Base-by-base conservation (phyloP, 768 basidiomycete species). In the Xanthoconium purpureum region DNA sequence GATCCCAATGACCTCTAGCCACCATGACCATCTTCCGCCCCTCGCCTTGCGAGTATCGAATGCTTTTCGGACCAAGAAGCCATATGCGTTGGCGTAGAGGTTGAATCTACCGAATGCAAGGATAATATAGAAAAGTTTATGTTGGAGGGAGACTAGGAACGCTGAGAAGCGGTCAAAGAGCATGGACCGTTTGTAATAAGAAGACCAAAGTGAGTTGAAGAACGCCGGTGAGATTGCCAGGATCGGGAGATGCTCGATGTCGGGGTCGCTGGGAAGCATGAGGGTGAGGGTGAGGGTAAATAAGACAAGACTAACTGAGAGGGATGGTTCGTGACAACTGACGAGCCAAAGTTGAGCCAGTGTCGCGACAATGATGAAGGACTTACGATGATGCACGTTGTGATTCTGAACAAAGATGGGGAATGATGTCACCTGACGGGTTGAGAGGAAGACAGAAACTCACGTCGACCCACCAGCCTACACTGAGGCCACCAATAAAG, bases 381-480 rank as follows among this genome's bases (percentile, higher is more conserved):
- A 82, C 94, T 78, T 68, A 94, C 94, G 78, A 74, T 98, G 95
- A 75, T 98, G 95, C 46, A 95, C 85, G 65, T 98, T 97, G 69
- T 99, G 97, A 68, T 90, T 92, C 89, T 92, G 60, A 35, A 48
- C 12, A 24, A 47, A 28, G 13, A n/a, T 24, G 17, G 17, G 32
- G 38, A 37, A 36, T 47, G 60, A 30, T 62, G 44, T 61, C 35
- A 51, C 29, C n/a, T 32, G 40, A 20, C 36, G 43, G 51, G 38
- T 28, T 38, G 50, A 56, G 38, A 50, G 3, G 50, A 55, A n/a
- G 55, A 42, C 12, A 37, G 48, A 13, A n/a, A 84, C 94, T 75
- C 64, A 95, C 94, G 70, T 94, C 83, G 39, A 93, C 91, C 96
- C 96, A 99, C 97, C 97, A 99, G 39, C 94, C 92, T 24, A 97